Percentiles rank a stretch among this genome's conserved stretches.
phyloP scores from a whole-genome alignment of 805 yeast genomes.

The Metschnikowia baotianmanensis region DNA sequence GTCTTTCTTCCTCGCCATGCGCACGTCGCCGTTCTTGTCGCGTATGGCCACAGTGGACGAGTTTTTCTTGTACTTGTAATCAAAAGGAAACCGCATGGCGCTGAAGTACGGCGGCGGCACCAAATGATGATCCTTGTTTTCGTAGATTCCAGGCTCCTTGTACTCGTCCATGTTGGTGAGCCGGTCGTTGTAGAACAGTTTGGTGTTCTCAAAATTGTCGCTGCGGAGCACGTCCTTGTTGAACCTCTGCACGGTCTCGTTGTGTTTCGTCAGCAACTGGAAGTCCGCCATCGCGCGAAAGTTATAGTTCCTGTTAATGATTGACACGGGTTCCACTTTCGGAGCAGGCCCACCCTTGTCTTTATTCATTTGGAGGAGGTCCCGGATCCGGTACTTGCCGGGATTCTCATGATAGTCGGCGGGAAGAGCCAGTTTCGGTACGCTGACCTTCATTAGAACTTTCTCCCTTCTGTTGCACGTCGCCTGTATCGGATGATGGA shows the following conservation, averaged over 20 bases:
- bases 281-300: slow-evolving; percentile 89
- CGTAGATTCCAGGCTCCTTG: slow-evolving; percentile 22
- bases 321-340: slow-evolving; percentile 58
- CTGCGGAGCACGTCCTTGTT: slow-evolving; percentile 25
- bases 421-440: slow-evolving; percentile 55
- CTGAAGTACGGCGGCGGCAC: slow-evolving; percentile 89
- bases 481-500: slow-evolving; percentile 65
- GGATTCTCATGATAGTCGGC: slow-evolving; percentile 30
- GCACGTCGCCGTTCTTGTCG: slow-evolving; percentile 57
- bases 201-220: slow-evolving; percentile 25
- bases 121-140: slow-evolving; percentile 49
- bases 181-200: slow-evolving; percentile 23
- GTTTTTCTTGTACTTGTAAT: slow-evolving; percentile 75
- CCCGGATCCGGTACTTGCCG: slow-evolving; percentile 40
- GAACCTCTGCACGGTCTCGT: slow-evolving; percentile 34
- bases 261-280: slow-evolving; percentile 64
- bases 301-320: slow-evolving; percentile 64
- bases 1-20: slow-evolving; percentile 44
- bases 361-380: slow-evolving; percentile 36
- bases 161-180: slow-evolving; percentile 30
- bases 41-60: slow-evolving; percentile 50
- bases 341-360: slow-evolving; percentile 26
- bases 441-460: slow-evolving; percentile 53
- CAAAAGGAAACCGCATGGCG: slow-evolving; percentile 69
- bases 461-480: slow-evolving; percentile 52